Evolutionary conservation across 108 stramenopile genomes (phyloP), one percentile per base, ranked within the genome.

Genomic region (Nitzschia sp.): DNA sequence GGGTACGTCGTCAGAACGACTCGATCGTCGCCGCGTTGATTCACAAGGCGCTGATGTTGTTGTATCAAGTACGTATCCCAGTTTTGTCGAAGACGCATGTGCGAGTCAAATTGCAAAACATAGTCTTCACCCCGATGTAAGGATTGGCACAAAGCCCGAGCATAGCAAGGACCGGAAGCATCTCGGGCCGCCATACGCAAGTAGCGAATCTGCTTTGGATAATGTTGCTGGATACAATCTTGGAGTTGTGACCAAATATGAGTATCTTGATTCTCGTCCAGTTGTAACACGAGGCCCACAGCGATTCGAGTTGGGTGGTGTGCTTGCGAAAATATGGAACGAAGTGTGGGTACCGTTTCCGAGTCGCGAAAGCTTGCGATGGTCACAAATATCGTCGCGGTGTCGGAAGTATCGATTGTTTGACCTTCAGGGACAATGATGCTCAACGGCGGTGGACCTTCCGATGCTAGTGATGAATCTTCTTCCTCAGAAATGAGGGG

Each of bases 31-130:
- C 46, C 18, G 24, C 29, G 17, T 51, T 59, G 26, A 18, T 25
- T n/a, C 18, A 34, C 32, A 45, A 65, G 63, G 47, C 63, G 58
- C 2, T 55, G 45, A 46, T 77, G 58, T 64, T 78, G 71, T 30
- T 67, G 59, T 46, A 89, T 78, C 34, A 92, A 60, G 57, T 88
- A 85, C 1, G 24, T 55, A 73, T 93, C 92, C 92, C 92, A 93
- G 34, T 79, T 58, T n/a, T 46, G 46, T 17, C 87, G 79, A 62
- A 93, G 92, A 8, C 83, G 87, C 85, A 93, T 95, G 77, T 97
- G 97, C 29, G 93, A 92, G 75, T 97, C 97, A 59, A 96, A 94
- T 80, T 96, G 95, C 28, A 97, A 68, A 24, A 88, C 55, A 76
- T 90, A 97, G 32, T 88, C 78, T 78, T 97, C 97, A 2, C 84